Base-by-base conservation (phyloP, 129 eudicot species). In the Saposhnikovia divaricata region DNA sequence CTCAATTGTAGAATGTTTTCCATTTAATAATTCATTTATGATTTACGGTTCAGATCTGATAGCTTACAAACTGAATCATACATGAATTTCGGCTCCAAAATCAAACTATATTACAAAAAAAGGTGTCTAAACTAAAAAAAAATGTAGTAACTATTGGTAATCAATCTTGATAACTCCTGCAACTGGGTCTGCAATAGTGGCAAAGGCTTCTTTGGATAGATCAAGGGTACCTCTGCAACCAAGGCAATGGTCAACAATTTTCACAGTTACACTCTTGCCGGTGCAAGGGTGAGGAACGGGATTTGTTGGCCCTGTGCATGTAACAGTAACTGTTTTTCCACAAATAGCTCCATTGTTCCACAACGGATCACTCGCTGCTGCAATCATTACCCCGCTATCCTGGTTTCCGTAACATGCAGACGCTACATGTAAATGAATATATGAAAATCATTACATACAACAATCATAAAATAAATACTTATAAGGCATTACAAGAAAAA, bases 291-390 rank as follows among this genome's bases (percentile, higher is more conserved):
- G 77, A 4, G 78, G 68, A 2, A 73, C 81, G 5, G 65, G 45
- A 46, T 84, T 84, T 11, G 81, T 70, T 4, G 74, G 70, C 18
- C 87, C 81, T 2, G 31, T 46, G 76, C 87, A 84, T 61, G 9
- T 72, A 3, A 84, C 82, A 3, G 63, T 42, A 25, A 76, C 59
- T 6, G 0, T 19, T 39, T 55, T 77, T 2, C 83, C 88, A 25
- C 88, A 85, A 6, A 74, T 74, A 0, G 77, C 88, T 21, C 85
- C 81, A 10, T 75, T 75, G n/a, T 74, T 34, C 85, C 85, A 82
- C 6, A 82, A 5, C 1, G 61, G 63, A 51, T 77, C 85, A 28
- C 85, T 82, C 18, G 85, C 81, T 51, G 85, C 85, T 13, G 81
- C 85, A 21, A 82, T 68, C 80, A 82, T 76, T 40, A 63, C 78